Evolutionary conservation across 148 eudicot genomes (phyloP).

Genomic region (Talinum fruticosum): DNA sequence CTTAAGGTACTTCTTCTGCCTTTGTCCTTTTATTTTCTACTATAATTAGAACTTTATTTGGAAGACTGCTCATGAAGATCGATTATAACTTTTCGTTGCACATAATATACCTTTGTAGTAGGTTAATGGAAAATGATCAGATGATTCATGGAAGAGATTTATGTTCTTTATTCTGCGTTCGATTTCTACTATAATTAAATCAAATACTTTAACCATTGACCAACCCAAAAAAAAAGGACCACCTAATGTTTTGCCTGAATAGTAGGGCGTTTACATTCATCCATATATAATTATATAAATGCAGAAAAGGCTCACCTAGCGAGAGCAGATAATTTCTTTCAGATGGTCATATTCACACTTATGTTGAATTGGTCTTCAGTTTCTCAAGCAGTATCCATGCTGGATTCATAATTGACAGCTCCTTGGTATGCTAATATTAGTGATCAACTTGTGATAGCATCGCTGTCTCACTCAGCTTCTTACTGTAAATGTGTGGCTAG

Average conservation of each 20-base stretch:
- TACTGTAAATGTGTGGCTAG: not conserved
- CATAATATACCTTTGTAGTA: not conserved
- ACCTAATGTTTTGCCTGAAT: slow-evolving; percentile 18
- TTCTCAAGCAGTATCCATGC: not conserved
- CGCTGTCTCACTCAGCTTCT: slow-evolving; percentile 9
- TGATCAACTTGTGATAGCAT: not conserved
- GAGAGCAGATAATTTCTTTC: not conserved
- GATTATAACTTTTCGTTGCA: not conserved
- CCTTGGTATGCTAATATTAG: not conserved
- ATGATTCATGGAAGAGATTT: slow-evolving; percentile 17
- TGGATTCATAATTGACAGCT: not conserved
- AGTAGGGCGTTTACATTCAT: slow-evolving; percentile 7
- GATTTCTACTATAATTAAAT: too few relatives aligned
- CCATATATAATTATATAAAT: not conserved
- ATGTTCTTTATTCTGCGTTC: not conserved
- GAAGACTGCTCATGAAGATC: slow-evolving; percentile 8
- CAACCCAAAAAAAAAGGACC: slow-evolving; percentile 14
- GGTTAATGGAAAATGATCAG: slow-evolving; percentile 3
- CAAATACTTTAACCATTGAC: slow-evolving; percentile 24
- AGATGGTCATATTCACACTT: slow-evolving; percentile 3
- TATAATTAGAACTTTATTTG: not conserved
- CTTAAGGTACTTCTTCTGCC: slow-evolving; percentile 10
- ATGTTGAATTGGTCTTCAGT: not conserved
- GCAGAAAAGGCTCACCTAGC: not conserved
- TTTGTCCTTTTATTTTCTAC: not conserved